Percentiles rank a stretch among this genome's conserved stretches.
phyloP scores from a whole-genome alignment of 164 flowering plant species.

The Piper betle region DNA sequence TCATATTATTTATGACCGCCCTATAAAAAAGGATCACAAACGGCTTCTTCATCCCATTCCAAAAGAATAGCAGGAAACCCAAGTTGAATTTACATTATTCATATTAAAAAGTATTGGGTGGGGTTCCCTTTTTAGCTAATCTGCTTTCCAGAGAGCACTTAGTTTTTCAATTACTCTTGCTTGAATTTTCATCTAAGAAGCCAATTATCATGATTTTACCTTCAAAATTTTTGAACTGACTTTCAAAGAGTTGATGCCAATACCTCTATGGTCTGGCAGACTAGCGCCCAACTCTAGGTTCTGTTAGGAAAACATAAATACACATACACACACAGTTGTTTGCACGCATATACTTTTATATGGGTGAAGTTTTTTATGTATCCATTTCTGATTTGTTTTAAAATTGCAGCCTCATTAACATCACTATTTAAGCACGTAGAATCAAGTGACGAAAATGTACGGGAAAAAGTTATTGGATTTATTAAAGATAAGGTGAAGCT shows the following conservation, averaged over 20 bases:
- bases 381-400: not conserved
- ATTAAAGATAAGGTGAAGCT: conserved; percentile 72
- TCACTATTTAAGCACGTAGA: conserved; percentile 71
- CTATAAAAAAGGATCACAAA: not conserved
- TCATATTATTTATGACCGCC: not conserved
- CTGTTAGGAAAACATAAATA: not conserved
- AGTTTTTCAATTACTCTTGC: too few species aligned
- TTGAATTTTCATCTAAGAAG: not conserved
- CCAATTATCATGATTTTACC: too few species aligned
- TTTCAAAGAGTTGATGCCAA: too few species aligned
- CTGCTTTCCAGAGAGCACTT: not conserved
- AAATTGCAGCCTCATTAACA: conserved; percentile 66
- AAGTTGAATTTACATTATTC: not conserved
- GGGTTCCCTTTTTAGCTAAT: not conserved
- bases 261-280: not conserved
- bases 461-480: conserved; percentile 75
- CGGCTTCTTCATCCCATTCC: not conserved
- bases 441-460: conserved; percentile 60
- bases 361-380: not conserved
- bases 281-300: not conserved
- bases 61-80: not conserved
- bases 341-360: not conserved
- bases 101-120: not conserved
- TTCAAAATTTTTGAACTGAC: not conserved
- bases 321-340: not conserved